Conservation (phyloP, 2,329 filamentous ascomycete species). For the Phaeomoniella chlamydospora region DNA sequence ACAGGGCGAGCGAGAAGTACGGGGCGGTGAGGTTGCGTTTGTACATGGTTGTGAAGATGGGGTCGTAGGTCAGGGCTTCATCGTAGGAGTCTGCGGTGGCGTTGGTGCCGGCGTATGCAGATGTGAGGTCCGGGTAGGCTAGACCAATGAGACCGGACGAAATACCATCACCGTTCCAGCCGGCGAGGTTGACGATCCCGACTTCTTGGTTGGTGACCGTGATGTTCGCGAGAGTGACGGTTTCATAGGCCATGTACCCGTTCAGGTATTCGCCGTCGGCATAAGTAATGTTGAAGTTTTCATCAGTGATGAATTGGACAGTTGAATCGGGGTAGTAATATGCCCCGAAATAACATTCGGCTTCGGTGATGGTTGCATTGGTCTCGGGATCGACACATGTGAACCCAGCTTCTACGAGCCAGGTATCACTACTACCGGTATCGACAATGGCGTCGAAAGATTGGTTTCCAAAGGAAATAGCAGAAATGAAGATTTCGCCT, state of each 20-base stretch:
- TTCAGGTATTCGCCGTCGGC: slow-evolving; percentile 11
- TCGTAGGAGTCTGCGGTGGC: slow-evolving; percentile 7
- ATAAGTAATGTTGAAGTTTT: slow-evolving; percentile 12
- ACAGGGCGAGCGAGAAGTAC: slow-evolving; percentile 20
- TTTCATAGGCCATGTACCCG: slow-evolving; percentile 12
- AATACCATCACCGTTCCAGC: slow-evolving; percentile 28
- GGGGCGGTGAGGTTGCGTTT: slow-evolving; percentile 19
- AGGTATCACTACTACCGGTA: slow-evolving; percentile 34
- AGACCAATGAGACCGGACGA: slow-evolving; percentile 37
- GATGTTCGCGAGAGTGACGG: slow-evolving; percentile 11
- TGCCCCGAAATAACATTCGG: slow-evolving; percentile 9
- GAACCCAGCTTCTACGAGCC: slow-evolving; percentile 21
- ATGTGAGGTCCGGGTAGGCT: slow-evolving; percentile 34
- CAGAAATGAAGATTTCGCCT: slow-evolving; percentile 4
- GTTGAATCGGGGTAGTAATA: slow-evolving; percentile 8
- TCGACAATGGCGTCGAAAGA: slow-evolving; percentile 26
- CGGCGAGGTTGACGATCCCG: slow-evolving; percentile 28
- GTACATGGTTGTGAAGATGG: slow-evolving; percentile 36
- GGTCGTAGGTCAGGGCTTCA: slow-evolving; percentile 26
- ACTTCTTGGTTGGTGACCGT: slow-evolving; percentile 25
- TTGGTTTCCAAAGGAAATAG: slow-evolving; percentile 14
- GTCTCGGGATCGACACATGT: slow-evolving; percentile 16
- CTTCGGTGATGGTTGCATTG: slow-evolving; percentile 3
- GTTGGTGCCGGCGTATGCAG: slow-evolving; percentile 18
- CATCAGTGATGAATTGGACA: slow-evolving; percentile 9